Evolutionary conservation across 495 filamentous ascomycete species (phyloP).

Genomic region (Daldinia concentrica): DNA sequence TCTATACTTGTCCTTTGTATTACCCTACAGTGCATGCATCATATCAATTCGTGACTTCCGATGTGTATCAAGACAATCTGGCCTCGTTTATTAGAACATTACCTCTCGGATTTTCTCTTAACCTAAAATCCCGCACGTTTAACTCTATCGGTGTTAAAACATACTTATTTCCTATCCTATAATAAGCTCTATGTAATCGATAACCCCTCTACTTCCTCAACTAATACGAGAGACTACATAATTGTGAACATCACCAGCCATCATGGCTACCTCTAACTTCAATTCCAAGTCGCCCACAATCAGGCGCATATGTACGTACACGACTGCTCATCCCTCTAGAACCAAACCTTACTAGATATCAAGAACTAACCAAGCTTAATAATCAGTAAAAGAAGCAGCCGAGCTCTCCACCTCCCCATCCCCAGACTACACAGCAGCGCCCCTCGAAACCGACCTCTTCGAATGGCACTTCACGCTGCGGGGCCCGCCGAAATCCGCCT

Average conservation of each 20-base stretch:
- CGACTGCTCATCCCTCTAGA: slow-evolving; percentile 9
- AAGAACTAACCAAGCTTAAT: too few species aligned
- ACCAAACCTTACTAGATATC: too few species aligned
- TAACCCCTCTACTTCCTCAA: slow-evolving; percentile 12
- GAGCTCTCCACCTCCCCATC: slow-evolving; percentile 82
- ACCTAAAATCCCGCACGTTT: not conserved
- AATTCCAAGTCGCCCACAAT: slow-evolving; percentile 84
- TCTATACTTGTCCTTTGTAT: not conserved
- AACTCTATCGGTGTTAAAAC: not conserved
- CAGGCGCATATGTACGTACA: slow-evolving; percentile 72
- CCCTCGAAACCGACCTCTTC: slow-evolving; percentile 88
- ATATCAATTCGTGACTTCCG: not conserved
- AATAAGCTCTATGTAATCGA: slow-evolving; percentile 29
- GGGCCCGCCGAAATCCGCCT: slow-evolving; percentile 84
- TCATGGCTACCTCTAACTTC: slow-evolving; percentile 60
- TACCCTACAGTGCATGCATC: not conserved
- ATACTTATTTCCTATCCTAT: not conserved
- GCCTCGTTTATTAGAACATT: not conserved
- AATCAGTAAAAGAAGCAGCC: slow-evolving; percentile 79
- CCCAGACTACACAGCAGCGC: slow-evolving; percentile 81
- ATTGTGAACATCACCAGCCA: slow-evolving; percentile 17
- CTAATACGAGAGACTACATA: slow-evolving; percentile 12
- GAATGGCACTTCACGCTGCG: slow-evolving; percentile 99
- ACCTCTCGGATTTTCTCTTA: not conserved
- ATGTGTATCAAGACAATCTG: not conserved